Conservation (phyloP, 1,284 basidiomycete species). For the Termitomyces sp. region DNA sequence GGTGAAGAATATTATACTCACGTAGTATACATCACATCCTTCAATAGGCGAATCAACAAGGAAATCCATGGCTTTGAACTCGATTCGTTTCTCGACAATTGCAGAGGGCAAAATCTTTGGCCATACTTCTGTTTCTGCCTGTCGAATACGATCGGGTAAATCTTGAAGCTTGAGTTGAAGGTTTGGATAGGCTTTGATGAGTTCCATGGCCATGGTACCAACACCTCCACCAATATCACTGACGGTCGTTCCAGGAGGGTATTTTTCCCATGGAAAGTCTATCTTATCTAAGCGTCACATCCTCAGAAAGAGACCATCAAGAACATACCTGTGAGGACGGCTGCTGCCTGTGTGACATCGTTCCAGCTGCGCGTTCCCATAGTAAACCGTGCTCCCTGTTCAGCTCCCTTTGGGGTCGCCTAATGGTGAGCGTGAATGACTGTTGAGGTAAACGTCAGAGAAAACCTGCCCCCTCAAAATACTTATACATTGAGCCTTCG, state of each 20-base stretch:
- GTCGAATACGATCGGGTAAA: constrained; percentile 31
- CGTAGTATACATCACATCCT: constrained; percentile 29
- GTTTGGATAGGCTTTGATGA: constrained; percentile 36
- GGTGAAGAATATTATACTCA: too few relatives aligned
- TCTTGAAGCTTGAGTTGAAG: constrained; percentile 45
- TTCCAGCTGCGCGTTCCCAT: too few relatives aligned
- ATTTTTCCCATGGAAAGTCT: too few relatives aligned
- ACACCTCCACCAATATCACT: constrained; percentile 48
- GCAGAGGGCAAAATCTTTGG: constrained; percentile 24
- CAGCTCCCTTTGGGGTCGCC: constrained; percentile 3
- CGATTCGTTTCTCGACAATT: constrained; percentile 23
- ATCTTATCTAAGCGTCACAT: neutral
- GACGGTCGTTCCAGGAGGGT: constrained; percentile 31
- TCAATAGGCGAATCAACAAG: constrained; percentile 23
- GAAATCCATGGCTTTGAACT: constrained; percentile 27
- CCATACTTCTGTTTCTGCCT: constrained; percentile 31
- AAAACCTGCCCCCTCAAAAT: constrained; percentile 2
- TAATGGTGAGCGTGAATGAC: neutral
- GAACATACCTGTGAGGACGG: too few relatives aligned
- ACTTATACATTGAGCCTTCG: constrained; percentile 2
- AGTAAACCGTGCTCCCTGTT: too few relatives aligned
- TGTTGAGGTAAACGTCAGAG: neutral
- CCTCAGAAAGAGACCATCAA: too few relatives aligned
- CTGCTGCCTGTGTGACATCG: too few relatives aligned
- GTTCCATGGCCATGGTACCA: constrained; percentile 37